These are phyloP conservation scores for Teratosphaeria viscida DNA, from an alignment of 2,329 filamentous ascomycete genomes.

Conservation along the genomic window DNA sequence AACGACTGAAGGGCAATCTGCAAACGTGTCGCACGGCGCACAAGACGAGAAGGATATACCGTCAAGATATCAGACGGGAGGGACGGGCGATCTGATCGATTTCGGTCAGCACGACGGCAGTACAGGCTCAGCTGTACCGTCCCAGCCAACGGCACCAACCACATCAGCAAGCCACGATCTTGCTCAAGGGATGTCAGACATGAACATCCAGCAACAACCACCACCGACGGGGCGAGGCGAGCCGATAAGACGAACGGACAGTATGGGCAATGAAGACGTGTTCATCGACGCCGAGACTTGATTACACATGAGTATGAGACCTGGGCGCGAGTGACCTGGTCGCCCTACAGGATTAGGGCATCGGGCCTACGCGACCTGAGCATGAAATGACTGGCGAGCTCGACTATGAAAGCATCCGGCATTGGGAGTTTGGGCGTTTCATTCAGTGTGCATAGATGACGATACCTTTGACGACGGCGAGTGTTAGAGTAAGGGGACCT, in stretches of 20 bases:
- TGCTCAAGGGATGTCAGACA: neutral
- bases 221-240: slow-evolving; percentile 12
- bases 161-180: slow-evolving; percentile 2
- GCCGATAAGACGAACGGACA: slow-evolving; percentile 27
- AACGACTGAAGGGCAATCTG: slow-evolving; percentile 2
- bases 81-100: slow-evolving; percentile 44
- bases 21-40: slow-evolving; percentile 1
- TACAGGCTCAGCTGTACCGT: slow-evolving; percentile 2
- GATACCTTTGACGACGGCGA: neutral
- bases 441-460: neutral
- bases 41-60: slow-evolving; percentile 2
- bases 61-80: slow-evolving; percentile 1
- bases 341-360: neutral
- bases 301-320: slow-evolving; percentile 1
- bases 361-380: neutral
- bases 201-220: slow-evolving; percentile 8
- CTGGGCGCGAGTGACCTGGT: neutral
- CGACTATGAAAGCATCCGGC: neutral
- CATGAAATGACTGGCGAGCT: neutral
- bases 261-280: slow-evolving; percentile 33
- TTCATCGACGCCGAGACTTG: slow-evolving; percentile 38
- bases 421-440: neutral
- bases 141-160: slow-evolving; percentile 5
- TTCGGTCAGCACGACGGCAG: slow-evolving; percentile 39
- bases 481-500: neutral